A percentile compares a stretch with the other conserved stretches of the same genome.
phyloP scores from a whole-genome alignment of 129 eudicot genomes.

The Saposhnikovia divaricata region DNA sequence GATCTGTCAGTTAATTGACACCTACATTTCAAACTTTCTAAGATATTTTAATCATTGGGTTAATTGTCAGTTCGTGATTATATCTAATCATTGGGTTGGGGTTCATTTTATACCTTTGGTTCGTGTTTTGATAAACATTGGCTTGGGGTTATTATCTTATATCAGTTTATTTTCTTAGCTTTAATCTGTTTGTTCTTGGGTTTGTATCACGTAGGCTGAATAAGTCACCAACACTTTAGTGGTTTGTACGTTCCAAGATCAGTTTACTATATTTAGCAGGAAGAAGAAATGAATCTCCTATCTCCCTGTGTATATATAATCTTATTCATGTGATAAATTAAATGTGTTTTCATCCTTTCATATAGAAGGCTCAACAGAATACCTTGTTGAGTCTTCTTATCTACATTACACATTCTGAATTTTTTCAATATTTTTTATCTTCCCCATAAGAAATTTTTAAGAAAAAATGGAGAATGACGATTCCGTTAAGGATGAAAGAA shows the following conservation, averaged over 20 bases:
- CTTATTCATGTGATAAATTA: not conserved
- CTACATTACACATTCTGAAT: not conserved
- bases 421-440: not conserved
- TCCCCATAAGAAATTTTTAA: not conserved
- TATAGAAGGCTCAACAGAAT: slow-evolving; percentile 3
- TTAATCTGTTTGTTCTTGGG: not conserved
- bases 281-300: not conserved
- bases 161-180: no score
- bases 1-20: no score
- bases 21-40: no score
- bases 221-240: not conserved
- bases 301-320: not conserved
- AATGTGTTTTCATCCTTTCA: not conserved
- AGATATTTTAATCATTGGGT: no score
- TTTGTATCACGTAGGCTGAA: not conserved
- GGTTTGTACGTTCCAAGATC: not conserved
- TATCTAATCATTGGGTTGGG: no score
- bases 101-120: no score
- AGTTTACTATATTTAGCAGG: not conserved
- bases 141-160: no score
- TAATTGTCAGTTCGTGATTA: no score
- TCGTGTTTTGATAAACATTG: no score
- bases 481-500: not conserved
- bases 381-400: not conserved
- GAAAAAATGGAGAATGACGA: not conserved